Evolutionary conservation across 345 rosid genomes (phyloP).

Genomic region (Gossypium anomalum): DNA sequence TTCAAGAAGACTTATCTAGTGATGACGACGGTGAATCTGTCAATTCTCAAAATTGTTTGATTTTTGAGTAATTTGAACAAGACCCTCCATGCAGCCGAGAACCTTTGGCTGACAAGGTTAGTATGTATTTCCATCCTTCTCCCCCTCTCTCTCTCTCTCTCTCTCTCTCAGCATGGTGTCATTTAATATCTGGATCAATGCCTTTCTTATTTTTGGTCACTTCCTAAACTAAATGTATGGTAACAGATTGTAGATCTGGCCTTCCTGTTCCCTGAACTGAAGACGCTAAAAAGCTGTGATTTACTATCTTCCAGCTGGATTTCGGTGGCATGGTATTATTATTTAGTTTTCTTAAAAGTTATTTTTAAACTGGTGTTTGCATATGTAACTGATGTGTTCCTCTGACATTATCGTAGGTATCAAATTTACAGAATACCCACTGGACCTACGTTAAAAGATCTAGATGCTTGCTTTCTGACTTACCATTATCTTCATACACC

Average conservation of each 20-base stretch:
- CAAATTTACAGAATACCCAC: conserved; percentile 93
- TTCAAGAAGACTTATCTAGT: conserved; percentile 52
- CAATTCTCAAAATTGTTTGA: conserved; percentile 41
- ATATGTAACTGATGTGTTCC: neutral
- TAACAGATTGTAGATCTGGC: conserved; percentile 67
- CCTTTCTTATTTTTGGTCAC: neutral
- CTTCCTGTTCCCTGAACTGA: conserved; percentile 54
- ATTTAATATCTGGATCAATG: neutral
- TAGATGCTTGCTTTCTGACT: conserved; percentile 92
- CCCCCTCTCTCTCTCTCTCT: neutral
- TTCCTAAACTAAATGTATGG: neutral
- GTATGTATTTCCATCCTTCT: conserved; percentile 3
- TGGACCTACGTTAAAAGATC: conserved; percentile 79
- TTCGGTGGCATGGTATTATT: conserved; percentile 80
- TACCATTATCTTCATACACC: conserved; percentile 74
- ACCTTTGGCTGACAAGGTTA: conserved; percentile 90
- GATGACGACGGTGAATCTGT: conserved; percentile 61
- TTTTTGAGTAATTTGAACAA: conserved; percentile 74
- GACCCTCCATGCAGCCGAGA: conserved; percentile 77
- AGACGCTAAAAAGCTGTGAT: conserved; percentile 67
- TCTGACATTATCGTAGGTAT: conserved; percentile 41
- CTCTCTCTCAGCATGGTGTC: neutral
- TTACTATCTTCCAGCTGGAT: conserved; percentile 44
- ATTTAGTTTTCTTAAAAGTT: neutral
- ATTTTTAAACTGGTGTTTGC: neutral